A percentile compares a stretch with the other conserved stretches of the same genome.
These are phyloP conservation scores for Cercophora newfieldiana DNA, from an alignment of 495 filamentous ascomycete genomes.

Conservation along the genomic window DNA sequence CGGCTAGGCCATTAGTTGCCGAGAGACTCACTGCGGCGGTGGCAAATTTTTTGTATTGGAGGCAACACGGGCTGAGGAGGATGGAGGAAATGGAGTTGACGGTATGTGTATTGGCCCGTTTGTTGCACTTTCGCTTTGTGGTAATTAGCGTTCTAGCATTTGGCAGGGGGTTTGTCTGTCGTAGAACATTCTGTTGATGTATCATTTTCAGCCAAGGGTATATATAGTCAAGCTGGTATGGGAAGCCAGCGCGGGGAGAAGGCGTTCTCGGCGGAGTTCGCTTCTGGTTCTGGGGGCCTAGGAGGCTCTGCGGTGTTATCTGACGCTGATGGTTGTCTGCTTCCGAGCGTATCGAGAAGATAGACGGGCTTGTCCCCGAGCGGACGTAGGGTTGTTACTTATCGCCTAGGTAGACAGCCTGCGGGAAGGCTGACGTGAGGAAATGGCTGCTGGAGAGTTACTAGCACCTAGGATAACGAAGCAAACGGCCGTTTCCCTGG, in stretches of 20 bases:
- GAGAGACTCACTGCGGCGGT: not conserved
- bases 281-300: no score
- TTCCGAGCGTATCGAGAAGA: no score
- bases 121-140: not conserved
- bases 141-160: not conserved
- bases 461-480: no score
- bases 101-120: not conserved
- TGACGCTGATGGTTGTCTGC: no score
- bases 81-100: not conserved
- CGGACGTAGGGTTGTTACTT: no score
- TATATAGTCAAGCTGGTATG: not conserved
- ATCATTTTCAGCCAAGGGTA: not conserved
- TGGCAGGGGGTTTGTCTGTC: not conserved
- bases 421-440: no score
- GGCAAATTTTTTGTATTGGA: not conserved
- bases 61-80: not conserved
- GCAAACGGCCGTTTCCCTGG: no score
- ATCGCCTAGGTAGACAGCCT: no score
- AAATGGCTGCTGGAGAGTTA: no score
- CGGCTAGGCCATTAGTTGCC: no score
- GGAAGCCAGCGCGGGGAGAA: not conserved
- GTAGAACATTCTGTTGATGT: not conserved
- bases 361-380: no score
- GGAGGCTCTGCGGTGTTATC: no score
- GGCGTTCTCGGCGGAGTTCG: not conserved